A percentile compares a stretch with the other conserved stretches of the same genome.
Conservation (phyloP, 2,329 filamentous ascomycete species). For the Dryadomyces sulphureus region DNA sequence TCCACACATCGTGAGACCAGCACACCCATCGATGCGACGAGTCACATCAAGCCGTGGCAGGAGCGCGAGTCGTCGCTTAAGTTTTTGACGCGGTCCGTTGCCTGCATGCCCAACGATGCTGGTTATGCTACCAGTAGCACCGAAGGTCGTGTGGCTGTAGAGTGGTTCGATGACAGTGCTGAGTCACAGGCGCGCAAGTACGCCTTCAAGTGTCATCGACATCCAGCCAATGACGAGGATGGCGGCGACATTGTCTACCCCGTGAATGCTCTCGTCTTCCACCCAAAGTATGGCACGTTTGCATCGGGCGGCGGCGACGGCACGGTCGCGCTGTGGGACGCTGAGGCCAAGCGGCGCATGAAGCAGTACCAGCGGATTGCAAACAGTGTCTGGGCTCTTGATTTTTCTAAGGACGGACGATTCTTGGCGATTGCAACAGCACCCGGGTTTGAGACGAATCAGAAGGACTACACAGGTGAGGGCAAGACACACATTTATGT, state of each 20-base stretch:
- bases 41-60: conserved; percentile 68
- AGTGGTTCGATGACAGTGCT: conserved; percentile 87
- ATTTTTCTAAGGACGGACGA: conserved; percentile 64
- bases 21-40: conserved; percentile 17
- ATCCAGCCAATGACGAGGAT: conserved; percentile 46
- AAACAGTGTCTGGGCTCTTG: conserved; percentile 61
- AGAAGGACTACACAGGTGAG: conserved; percentile 60
- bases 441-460: conserved; percentile 76
- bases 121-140: conserved; percentile 89
- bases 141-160: conserved; percentile 88
- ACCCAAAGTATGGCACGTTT: conserved; percentile 71
- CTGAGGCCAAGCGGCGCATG: conserved; percentile 76
- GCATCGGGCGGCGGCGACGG: conserved; percentile 82
- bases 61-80: conserved; percentile 86
- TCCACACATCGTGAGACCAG: conserved; percentile 14
- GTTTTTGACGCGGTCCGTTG: conserved; percentile 85
- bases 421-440: conserved; percentile 69
- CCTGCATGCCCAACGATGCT: conserved; percentile 92
- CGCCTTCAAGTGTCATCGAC: conserved; percentile 95
- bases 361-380: conserved; percentile 77
- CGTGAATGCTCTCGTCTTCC: conserved; percentile 80
- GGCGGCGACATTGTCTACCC: conserved; percentile 74
- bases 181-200: conserved; percentile 89
- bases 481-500: conserved; percentile 67
- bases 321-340: conserved; percentile 87